Evolutionary conservation across 768 basidiomycete species (phyloP).

Genomic region (Hericium coralloides): DNA sequence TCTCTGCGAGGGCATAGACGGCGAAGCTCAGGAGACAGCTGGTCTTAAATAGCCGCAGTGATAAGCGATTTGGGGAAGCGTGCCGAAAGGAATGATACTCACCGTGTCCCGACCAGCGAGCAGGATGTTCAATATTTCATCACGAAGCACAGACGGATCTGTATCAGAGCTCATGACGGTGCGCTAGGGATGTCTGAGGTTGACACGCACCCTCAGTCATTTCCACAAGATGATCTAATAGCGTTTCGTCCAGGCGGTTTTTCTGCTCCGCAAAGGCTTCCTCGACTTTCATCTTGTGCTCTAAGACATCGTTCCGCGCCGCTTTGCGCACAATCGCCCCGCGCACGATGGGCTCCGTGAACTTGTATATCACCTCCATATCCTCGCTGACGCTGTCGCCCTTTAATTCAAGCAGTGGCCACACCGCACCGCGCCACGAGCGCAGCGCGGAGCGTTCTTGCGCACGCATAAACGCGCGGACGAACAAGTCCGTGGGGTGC

Average conservation of each 20-base stretch:
- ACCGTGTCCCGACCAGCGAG: constrained; percentile 26
- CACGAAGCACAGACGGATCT: constrained; percentile 25
- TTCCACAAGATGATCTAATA: neutral
- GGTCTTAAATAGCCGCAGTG: neutral
- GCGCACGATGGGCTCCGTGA: neutral
- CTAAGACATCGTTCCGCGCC: neutral
- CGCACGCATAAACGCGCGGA: neutral
- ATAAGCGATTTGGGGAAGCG: neutral
- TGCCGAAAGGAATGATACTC: constrained; percentile 7
- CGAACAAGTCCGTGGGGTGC: neutral
- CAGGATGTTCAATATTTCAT: constrained; percentile 26
- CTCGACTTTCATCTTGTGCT: neutral
- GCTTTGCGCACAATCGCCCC: neutral
- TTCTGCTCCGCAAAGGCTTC: neutral
- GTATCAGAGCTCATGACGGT: neutral
- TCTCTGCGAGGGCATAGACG: neutral
- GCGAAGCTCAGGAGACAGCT: neutral
- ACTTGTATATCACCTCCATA: neutral
- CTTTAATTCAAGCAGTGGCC: neutral
- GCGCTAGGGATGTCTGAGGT: neutral
- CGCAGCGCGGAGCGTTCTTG: neutral
- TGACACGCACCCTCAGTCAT: neutral
- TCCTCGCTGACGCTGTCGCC: neutral
- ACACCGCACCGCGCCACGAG: neutral
- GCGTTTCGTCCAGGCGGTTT: neutral